Evolutionary conservation across 2,329 filamentous ascomycete genomes (phyloP), one percentile per base, ranked within the genome.

Genomic region (Penicillium carneum): DNA sequence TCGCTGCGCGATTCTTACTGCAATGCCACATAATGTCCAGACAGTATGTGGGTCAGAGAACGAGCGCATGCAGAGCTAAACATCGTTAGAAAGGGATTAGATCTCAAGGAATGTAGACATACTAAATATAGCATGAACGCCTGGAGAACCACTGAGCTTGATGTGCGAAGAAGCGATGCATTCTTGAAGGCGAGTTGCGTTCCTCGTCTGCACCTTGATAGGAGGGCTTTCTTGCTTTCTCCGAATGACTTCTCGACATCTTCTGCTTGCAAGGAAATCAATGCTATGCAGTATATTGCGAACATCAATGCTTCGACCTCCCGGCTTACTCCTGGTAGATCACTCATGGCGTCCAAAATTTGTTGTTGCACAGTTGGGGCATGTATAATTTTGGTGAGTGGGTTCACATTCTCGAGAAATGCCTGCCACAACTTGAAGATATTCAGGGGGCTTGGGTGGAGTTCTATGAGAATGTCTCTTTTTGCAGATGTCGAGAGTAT

Each of bases 371-470:
- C 47, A 9, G 67, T 71, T 20, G 93, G 91, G 92, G 91, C 74
- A 77, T 96, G 57, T 79, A 82, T 53, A 88, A 92, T 76, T 91
- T 93, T 7, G 90, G 90, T 8, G 88, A 90, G 77, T 82, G 93
- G 61, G 86, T 94, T 69, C 47, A 72, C 62, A 41, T 70, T 69
- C 29, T 72, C 65, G n/a, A 72, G 61, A 42, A 72, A 72, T 1
- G 64, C 66, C 55, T 71, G 69, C 70, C 70, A 72, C 12, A 71
- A 18, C 45, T 68, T 69, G 59, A 71, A 72, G 42, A 72, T 70
- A 33, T 68, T 62, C 33, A 66, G 23, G 4, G 64, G 57, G 10
- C 51, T 59, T 2, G 69, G 70, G 43, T 72, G 70, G 7, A 69
- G 18, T 8, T 58, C 54, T 6, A 57, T 53, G 5, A 67, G 56